Evolutionary conservation across 2,329 filamentous ascomycete species (phyloP).

Genomic region (Mollisia scopiformis): DNA sequence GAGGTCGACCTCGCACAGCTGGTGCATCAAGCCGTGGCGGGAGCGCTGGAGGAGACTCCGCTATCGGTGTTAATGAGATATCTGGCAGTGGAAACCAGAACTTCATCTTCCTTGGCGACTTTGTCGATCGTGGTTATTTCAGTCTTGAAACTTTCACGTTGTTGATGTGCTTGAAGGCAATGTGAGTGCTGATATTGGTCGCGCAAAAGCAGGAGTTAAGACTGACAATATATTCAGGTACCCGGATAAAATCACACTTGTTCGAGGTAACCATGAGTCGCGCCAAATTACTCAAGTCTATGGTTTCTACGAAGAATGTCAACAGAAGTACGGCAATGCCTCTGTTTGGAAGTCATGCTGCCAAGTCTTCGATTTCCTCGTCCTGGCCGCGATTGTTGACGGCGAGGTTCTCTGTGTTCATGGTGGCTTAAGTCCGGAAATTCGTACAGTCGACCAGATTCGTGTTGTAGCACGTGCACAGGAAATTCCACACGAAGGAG

Average conservation of each 20-base stretch:
- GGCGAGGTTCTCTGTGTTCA: slow-evolving; percentile 76
- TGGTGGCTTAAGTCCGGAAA: slow-evolving; percentile 72
- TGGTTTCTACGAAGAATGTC: slow-evolving; percentile 78
- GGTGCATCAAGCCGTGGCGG: slow-evolving; percentile 45
- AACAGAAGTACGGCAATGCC: slow-evolving; percentile 77
- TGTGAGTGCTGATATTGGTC: slow-evolving; percentile 47
- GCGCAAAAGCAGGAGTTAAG: background rate
- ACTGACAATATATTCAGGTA: slow-evolving; percentile 52
- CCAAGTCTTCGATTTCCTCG: slow-evolving; percentile 78
- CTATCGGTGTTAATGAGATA: slow-evolving; percentile 39
- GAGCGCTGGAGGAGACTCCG: slow-evolving; percentile 41
- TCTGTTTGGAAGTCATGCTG: slow-evolving; percentile 81
- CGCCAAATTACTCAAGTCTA: slow-evolving; percentile 80
- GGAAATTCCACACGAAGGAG: slow-evolving; percentile 77
- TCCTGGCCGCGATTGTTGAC: slow-evolving; percentile 73
- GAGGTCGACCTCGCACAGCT: slow-evolving; percentile 48
- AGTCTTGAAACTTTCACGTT: slow-evolving; percentile 74
- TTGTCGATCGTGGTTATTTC: slow-evolving; percentile 76
- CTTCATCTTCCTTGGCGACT: slow-evolving; percentile 74
- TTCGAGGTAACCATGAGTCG: slow-evolving; percentile 76
- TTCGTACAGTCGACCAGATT: slow-evolving; percentile 75
- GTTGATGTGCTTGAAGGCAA: slow-evolving; percentile 72
- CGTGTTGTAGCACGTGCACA: slow-evolving; percentile 74
- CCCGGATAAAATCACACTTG: slow-evolving; percentile 72
- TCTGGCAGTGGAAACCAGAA: slow-evolving; percentile 64